These are phyloP conservation scores for Silene uniflora DNA, from an alignment of 148 eudicot genomes.

Conservation along the genomic window DNA sequence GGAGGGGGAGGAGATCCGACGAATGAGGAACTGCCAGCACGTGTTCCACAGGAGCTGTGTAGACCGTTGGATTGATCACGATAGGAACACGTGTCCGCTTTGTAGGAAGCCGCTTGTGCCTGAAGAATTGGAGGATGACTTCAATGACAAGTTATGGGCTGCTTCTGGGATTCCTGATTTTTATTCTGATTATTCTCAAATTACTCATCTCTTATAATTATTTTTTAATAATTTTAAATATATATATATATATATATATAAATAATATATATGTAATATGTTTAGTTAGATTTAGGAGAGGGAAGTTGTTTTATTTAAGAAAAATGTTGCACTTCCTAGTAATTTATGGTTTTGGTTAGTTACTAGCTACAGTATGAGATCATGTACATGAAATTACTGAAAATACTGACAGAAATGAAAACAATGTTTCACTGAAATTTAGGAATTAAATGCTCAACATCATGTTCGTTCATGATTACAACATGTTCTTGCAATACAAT, in stretches of 20 bases:
- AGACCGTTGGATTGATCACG: conserved; percentile 78
- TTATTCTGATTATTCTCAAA: conserved; percentile 56
- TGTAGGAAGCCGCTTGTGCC: conserved; percentile 51
- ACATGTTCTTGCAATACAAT: too few species aligned
- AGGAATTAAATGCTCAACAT: too few species aligned
- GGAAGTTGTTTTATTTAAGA: too few species aligned
- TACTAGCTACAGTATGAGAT: too few species aligned
- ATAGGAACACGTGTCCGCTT: conserved; percentile 57
- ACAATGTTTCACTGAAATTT: not conserved
- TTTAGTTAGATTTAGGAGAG: not conserved
- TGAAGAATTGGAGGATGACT: conserved; percentile 48
- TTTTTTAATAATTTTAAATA: not conserved
- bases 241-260: too few species aligned
- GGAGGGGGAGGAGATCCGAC: conserved; percentile 44
- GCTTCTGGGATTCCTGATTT: conserved; percentile 69
- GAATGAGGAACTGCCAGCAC: conserved; percentile 47
- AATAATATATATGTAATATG: too few species aligned
- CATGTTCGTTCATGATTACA: too few species aligned
- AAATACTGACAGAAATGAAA: not conserved
- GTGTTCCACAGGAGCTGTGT: conserved; percentile 50
- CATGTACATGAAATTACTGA: not conserved
- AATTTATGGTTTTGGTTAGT: too few species aligned
- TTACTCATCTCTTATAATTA: conserved; percentile 25
- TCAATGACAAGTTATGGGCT: conserved; percentile 71
- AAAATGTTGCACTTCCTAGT: not conserved